Evolutionary conservation across 108 stramenopile genomes (phyloP), one percentile per base, ranked within the genome.

Genomic region (Epithemia pelagica): DNA sequence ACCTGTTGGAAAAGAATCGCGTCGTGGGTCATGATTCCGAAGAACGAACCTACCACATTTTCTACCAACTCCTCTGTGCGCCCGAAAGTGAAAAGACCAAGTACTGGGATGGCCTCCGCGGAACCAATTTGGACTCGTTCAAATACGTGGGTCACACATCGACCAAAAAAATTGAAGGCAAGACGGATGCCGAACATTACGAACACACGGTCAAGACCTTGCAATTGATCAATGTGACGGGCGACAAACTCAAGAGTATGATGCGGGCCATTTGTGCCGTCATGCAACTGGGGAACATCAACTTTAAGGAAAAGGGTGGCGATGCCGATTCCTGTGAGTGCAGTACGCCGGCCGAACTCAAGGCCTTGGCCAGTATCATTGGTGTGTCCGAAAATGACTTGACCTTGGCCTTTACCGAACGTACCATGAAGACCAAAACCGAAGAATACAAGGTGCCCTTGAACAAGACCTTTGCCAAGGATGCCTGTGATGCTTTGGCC

Each of bases 41-140:
- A 0, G 99, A 99, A 78, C 72, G 99, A 30, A 99, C 97, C 58
- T 99, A 92, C 82, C 99, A 99, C 78, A 88, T 98, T 54, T 99
- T 99, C 74, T 99, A 99, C 79, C 96, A 99, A 75, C 75, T 98
- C 29, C 73, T 95, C 18, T 87, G 88, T 24, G 95, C 92, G 51
- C 75, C 82, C 15, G 71, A 81, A 21, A 76, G 73, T 23, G 75
- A 74, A 30, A 92, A 90, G 76, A 72, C 75, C 1, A 65, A 67
- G 21, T 82, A 87, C 56, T 92, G 88, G 88, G 81, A 75, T 60
- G 82, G 84, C 0, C 81, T 92, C 19, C 75, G 82, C 26, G 85
- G 84, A 0, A 62, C 82, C 30, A 77, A 66, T 59, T 69, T 69
- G 54, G 80, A 86, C 23, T 78, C 82, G 55, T 92, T 90, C 82